Conservation (phyloP, 805 yeast species). For the Ogataea haglerorum region DNA sequence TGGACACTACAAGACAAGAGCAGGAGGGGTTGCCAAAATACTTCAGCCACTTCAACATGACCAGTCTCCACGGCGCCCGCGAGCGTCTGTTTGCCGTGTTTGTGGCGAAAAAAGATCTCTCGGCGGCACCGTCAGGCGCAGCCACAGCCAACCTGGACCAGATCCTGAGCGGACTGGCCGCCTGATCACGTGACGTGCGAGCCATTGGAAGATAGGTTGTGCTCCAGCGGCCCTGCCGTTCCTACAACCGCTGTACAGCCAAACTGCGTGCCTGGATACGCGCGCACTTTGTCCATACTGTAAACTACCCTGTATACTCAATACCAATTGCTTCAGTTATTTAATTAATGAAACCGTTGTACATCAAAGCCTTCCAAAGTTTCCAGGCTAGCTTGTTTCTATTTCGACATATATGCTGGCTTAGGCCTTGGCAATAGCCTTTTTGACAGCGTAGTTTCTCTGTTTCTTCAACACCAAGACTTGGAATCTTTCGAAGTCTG, state of each 20-base stretch:
- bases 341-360: constrained; percentile 18
- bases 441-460: constrained; percentile 90
- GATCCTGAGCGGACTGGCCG: constrained; percentile 17
- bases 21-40: constrained; percentile 17
- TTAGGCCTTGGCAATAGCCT: constrained; percentile 96
- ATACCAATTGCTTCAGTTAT: constrained; percentile 18
- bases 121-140: constrained; percentile 1
- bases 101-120: constrained; percentile 27
- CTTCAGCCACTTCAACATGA: constrained; percentile 21
- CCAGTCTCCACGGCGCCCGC: constrained; percentile 12
- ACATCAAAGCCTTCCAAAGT: constrained; percentile 15
- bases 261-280: neutral
- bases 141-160: constrained; percentile 12
- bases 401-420: constrained; percentile 15
- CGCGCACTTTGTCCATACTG: constrained; percentile 5
- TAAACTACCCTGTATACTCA: constrained; percentile 8
- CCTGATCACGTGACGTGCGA: constrained; percentile 1
- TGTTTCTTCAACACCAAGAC: constrained; percentile 96
- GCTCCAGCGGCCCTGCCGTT: too few relatives aligned
- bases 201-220: too few relatives aligned
- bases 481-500: constrained; percentile 99
- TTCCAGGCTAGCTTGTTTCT: constrained; percentile 12
- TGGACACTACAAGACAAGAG: constrained; percentile 15
- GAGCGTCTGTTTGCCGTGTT: constrained; percentile 27
- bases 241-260: neutral